These are phyloP conservation scores for Colletotrichum echinochloae DNA, from an alignment of 2,329 filamentous ascomycete species.

Conservation along the genomic window DNA sequence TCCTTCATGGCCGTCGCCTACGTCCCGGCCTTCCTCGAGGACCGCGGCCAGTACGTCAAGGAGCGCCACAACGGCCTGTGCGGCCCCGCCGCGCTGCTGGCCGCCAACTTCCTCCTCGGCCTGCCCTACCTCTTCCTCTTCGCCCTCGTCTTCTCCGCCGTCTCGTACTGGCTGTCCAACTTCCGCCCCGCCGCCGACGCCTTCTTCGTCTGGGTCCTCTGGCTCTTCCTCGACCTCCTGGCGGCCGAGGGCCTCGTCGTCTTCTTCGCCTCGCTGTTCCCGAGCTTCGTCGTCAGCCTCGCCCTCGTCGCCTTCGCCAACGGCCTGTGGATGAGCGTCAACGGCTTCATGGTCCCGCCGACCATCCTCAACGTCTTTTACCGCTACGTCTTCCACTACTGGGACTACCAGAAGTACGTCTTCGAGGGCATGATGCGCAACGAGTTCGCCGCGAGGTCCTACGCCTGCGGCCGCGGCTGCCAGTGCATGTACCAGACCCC, in stretches of 20 bases:
- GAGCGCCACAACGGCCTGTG: conserved; percentile 87
- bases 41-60: conserved; percentile 78
- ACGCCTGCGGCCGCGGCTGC: conserved; percentile 69
- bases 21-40: conserved; percentile 85
- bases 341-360: conserved; percentile 83
- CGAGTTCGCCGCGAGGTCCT: conserved; percentile 77
- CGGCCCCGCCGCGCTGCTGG: conserved; percentile 76
- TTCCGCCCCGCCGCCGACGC: conserved; percentile 73
- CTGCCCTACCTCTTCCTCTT: conserved; percentile 86
- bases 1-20: conserved; percentile 88
- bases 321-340: conserved; percentile 89
- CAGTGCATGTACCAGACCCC: conserved; percentile 78
- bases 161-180: conserved; percentile 85
- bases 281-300: conserved; percentile 83
- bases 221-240: conserved; percentile 86
- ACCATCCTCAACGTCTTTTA: conserved; percentile 84
- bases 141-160: conserved; percentile 77
- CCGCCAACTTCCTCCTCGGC: conserved; percentile 86
- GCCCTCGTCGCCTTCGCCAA: conserved; percentile 88
- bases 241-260: conserved; percentile 88
- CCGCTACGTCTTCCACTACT: conserved; percentile 89
- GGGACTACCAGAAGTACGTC: conserved; percentile 88
- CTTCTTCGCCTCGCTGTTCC: conserved; percentile 77
- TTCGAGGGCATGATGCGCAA: conserved; percentile 96
- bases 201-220: conserved; percentile 85